Percentiles rank a stretch among this genome's conserved stretches.
phyloP scores from a whole-genome alignment of 768 basidiomycete genomes.

The Suillus discolor region DNA sequence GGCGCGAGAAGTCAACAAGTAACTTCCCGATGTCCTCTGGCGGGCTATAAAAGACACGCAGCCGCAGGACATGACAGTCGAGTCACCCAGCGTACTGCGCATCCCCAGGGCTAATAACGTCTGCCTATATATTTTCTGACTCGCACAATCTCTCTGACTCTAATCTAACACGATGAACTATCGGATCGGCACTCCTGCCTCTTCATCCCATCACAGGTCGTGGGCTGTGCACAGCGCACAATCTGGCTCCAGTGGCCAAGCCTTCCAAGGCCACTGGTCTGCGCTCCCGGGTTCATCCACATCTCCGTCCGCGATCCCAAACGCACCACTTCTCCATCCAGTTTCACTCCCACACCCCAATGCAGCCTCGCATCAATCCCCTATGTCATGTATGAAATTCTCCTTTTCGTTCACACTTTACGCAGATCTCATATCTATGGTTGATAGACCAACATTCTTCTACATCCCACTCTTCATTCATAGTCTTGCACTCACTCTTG shows the following conservation, averaged over 20 bases:
- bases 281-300: conserved; percentile 12
- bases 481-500: conserved; percentile 31
- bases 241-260: conserved; percentile 2
- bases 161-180: conserved; percentile 21
- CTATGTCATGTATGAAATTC: conserved; percentile 24
- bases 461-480: conserved; percentile 9
- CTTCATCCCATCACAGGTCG: conserved; percentile 19
- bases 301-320: conserved; percentile 25
- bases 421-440: conserved; percentile 9
- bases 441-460: conserved; percentile 14
- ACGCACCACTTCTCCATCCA: conserved; percentile 25
- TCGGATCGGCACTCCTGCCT: conserved; percentile 8
- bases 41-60: conserved; percentile 31
- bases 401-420: not conserved
- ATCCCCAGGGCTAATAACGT: not conserved
- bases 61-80: conserved; percentile 6
- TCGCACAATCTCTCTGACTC: not conserved
- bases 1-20: conserved; percentile 5
- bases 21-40: conserved; percentile 23
- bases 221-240: conserved; percentile 20
- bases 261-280: conserved; percentile 13
- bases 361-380: conserved; percentile 21
- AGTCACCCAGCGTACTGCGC: conserved; percentile 24
- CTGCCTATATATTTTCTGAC: not conserved
- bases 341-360: conserved; percentile 37